These are phyloP conservation scores for Spathaspora girioi DNA, from an alignment of 805 yeast species.

Conservation along the genomic window DNA sequence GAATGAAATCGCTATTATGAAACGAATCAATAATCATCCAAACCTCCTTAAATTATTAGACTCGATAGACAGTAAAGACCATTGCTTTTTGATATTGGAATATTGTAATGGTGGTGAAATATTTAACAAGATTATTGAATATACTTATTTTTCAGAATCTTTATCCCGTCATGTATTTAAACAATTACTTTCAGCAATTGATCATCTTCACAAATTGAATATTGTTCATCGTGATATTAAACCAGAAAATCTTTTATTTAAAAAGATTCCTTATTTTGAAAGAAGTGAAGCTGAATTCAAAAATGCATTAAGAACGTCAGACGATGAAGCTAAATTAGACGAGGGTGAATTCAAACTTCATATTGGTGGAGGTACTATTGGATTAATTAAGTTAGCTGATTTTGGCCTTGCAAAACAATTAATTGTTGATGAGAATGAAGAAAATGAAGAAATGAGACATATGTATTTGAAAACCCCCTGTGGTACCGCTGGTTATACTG, in stretches of 20 bases:
- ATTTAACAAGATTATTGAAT: constrained; percentile 73
- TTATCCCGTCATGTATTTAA: constrained; percentile 67
- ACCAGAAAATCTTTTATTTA: constrained; percentile 72
- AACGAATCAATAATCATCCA: constrained; percentile 53
- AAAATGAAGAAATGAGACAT: background rate
- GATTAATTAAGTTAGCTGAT: constrained; percentile 62
- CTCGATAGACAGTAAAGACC: constrained; percentile 47
- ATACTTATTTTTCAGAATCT: constrained; percentile 72
- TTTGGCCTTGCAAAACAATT: constrained; percentile 66
- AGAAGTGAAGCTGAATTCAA: constrained; percentile 30
- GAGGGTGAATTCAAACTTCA: constrained; percentile 55
- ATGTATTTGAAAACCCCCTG: constrained; percentile 60
- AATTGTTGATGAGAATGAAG: constrained; percentile 17
- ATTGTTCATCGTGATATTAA: constrained; percentile 80
- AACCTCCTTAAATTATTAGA: constrained; percentile 57
- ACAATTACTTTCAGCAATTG: constrained; percentile 68
- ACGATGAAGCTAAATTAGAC: constrained; percentile 56
- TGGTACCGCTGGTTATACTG: constrained; percentile 74
- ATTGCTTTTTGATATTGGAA: constrained; percentile 65
- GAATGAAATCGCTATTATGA: constrained; percentile 74
- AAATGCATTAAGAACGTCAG: constrained; percentile 42
- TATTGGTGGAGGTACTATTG: constrained; percentile 63
- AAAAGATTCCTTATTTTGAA: constrained; percentile 47
- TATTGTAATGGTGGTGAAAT: constrained; percentile 76
- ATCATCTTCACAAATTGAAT: constrained; percentile 63